Base-by-base conservation (phyloP, 306 rosid species). In the Luffa acutangula region DNA sequence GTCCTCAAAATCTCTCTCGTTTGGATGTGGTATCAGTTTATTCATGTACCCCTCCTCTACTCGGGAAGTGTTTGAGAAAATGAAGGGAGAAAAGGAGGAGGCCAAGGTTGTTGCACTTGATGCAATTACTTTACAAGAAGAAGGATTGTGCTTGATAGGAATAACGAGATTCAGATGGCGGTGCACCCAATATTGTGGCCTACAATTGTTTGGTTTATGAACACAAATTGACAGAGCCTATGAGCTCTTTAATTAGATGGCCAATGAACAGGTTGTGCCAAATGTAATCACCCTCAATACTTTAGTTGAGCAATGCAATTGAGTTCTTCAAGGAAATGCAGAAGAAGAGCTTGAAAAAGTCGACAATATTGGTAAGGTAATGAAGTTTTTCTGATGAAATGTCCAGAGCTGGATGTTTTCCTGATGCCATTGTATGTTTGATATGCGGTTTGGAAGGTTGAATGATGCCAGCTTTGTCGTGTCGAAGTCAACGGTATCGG, bases 361-460 rank as follows among this genome's bases (percentile, higher is more conserved):
- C 70, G 89, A 88, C 86, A 90, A 93, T 70, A 84, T 88, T 72
- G 79, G 75, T 81, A 89, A 85, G 80, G 98, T 93, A 62, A 82
- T 86, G 90, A 84, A 89, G 69, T 81, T 81, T 25, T 83, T 91
- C 88, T 79, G 79, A 89, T 3, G 90, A 87, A 83, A 90, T 91
- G 93, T 60, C 81, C 75, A 82, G 66, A 42, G 76, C 84, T 62
- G 89, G 89, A 80, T 84, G 91, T 88, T 77, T 87, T 31, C 80
- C 91, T 0, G 96, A 93, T 76, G 92, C 92, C n/a, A 64, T 70
- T n/a, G 87, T 84, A 77, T 89, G 85, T 86, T 82, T 93, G 84
- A 90, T 91, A 66, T 83, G 85, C 57, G 97, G 98, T 81, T 83
- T 90, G 93, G 96, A 82, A 89, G 93, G 84, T 86, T 90, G 90